phyloP scores from a whole-genome alignment of 306 rosid species.

The Glycine soja region DNA sequence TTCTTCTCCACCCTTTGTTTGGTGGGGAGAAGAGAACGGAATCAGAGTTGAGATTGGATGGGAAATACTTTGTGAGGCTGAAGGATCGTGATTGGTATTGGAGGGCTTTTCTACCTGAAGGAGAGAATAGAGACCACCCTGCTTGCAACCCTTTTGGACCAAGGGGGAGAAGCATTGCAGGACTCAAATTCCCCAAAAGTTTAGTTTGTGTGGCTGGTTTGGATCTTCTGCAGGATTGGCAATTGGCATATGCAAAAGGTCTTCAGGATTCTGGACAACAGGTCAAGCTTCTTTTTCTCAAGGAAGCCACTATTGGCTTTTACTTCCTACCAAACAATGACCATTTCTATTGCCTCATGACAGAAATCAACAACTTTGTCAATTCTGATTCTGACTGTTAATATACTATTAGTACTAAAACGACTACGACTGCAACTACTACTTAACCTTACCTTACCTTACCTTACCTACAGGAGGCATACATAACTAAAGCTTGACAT shows the following conservation, averaged over 20 bases:
- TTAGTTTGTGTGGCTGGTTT: conserved; percentile 92
- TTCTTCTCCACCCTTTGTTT: conserved; percentile 89
- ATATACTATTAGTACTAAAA: conserved; percentile 44
- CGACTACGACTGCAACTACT: conserved; percentile 32
- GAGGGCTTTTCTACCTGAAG: conserved; percentile 89
- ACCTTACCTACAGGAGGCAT: conserved; percentile 59
- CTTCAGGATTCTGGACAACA: conserved; percentile 62
- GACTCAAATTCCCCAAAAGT: conserved; percentile 71
- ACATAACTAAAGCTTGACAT: conserved; percentile 62
- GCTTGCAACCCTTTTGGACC: conserved; percentile 89
- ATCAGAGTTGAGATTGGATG: conserved; percentile 72
- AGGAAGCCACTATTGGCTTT: conserved; percentile 88
- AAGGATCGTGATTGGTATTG: conserved; percentile 96
- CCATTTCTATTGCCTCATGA: conserved; percentile 76
- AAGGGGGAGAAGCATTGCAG: conserved; percentile 59
- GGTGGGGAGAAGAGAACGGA: conserved; percentile 74
- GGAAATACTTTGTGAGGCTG: conserved; percentile 77
- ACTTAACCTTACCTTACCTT: conserved; percentile 58
- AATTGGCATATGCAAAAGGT: conserved; percentile 73
- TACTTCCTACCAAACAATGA: conserved; percentile 89
- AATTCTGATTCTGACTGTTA: conserved; percentile 55
- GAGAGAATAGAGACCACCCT: conserved; percentile 86
- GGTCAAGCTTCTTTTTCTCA: conserved; percentile 59
- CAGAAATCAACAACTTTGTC: conserved; percentile 67
- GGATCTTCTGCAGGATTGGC: conserved; percentile 93